Base-by-base conservation (phyloP, 768 basidiomycete genomes). In the Rhodotorula toruloides region DNA sequence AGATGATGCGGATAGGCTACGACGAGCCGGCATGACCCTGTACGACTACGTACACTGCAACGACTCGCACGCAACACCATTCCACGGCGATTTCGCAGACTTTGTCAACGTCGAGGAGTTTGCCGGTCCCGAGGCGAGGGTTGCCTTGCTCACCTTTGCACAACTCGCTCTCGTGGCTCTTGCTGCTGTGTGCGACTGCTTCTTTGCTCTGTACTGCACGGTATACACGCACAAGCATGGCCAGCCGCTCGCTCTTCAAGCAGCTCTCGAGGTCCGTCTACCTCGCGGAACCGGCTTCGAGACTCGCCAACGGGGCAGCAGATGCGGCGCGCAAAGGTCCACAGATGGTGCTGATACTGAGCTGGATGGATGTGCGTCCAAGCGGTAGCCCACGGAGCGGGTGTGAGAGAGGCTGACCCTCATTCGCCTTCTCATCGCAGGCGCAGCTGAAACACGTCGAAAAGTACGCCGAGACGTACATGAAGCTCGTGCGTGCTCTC, bases 401-500 rank as follows among this genome's bases (percentile, higher is more conserved):
- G 21, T 14, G 21, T 1, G 39, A 27, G 22, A 40, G 27, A 37
- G 2, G n/a, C 55, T 49, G 34, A 60, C 22, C 17, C 31, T 5
- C 1, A 17, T 27, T 22, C 14, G 32, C n/a, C n/a, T n/a, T n/a
- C 32, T 4, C 8, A 2, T 8, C 37, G 59, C 59, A 69, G 54
- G 68, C 68, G 1, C 58, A 69, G 34, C 29, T 69, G 14, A 55
- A 44, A 25, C 68, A 69, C 27, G 29, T 61, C 37, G 50, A 69
- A 12, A 65, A 69, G 39, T 69, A 69, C 55, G 11, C 50, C 14
- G 19, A 29, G 13, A 32, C 43, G 8, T 65, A 64, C 42, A 54
- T 36, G 2, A 11, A 47, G 6, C 50, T 69, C 50, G 63, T 58
- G 8, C 13, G 62, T 46, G 17, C n/a, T 37, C 34, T 22, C 10